Conservation (phyloP, 768 basidiomycete genomes). For the Brasilioporus rufonigricans region DNA sequence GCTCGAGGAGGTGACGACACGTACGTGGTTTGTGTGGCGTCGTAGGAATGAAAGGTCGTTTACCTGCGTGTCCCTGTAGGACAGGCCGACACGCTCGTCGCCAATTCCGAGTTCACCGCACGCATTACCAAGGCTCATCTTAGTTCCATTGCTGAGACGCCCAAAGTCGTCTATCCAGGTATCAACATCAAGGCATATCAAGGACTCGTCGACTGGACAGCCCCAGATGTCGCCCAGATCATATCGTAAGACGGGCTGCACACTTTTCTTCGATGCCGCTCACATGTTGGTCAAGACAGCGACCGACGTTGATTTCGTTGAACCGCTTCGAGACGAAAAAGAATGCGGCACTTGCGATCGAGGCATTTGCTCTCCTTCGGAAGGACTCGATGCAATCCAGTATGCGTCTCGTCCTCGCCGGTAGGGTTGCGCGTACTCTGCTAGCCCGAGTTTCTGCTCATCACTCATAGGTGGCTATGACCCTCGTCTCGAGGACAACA, state of each 20-base stretch:
- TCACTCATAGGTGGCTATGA: conserved; percentile 78
- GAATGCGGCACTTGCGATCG: conserved; percentile 78
- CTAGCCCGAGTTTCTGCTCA: not conserved
- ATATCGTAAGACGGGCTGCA: conserved; percentile 46
- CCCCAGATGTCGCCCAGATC: conserved; percentile 53
- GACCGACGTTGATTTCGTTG: conserved; percentile 79
- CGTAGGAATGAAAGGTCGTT: not conserved
- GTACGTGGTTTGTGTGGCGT: conserved; percentile 41
- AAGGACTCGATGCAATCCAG: conserved; percentile 22
- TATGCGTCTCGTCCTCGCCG: conserved; percentile 77
- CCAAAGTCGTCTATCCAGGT: conserved; percentile 91
- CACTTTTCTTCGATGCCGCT: not conserved
- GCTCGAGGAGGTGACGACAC: conserved; percentile 86
- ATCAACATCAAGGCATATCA: conserved; percentile 82
- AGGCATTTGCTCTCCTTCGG: conserved; percentile 65
- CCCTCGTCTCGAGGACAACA: conserved; percentile 81
- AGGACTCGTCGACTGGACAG: conserved; percentile 36
- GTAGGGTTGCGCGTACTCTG: conserved; percentile 35
- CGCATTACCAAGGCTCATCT: conserved; percentile 77
- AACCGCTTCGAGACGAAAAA: conserved; percentile 98
- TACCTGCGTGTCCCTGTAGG: conserved; percentile 41
- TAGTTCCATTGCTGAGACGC: conserved; percentile 62
- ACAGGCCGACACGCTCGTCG: conserved; percentile 87
- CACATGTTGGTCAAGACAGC: conserved; percentile 39
- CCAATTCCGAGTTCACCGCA: conserved; percentile 91